Conservation (phyloP, 768 basidiomycete species). For the Boletus fagicola region DNA sequence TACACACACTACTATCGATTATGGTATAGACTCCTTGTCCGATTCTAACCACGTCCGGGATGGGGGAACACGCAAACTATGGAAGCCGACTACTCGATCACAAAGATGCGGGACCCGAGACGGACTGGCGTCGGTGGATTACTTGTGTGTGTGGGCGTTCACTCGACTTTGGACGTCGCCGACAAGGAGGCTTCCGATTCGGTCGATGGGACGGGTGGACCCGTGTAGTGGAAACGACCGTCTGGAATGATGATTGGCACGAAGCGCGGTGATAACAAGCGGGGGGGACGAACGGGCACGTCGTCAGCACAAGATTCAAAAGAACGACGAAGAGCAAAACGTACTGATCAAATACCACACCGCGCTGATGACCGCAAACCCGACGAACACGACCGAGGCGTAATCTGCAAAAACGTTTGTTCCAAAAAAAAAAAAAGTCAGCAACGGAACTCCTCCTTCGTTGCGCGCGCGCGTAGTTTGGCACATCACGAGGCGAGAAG, state of each 20-base stretch:
- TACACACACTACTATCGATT: neutral
- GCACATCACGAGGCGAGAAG: too few species aligned
- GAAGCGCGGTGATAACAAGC: neutral
- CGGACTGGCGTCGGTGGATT: neutral
- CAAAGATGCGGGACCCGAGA: neutral
- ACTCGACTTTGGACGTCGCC: constrained; percentile 8
- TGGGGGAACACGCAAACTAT: neutral
- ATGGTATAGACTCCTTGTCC: neutral
- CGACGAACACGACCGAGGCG: constrained; percentile 65
- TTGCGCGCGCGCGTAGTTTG: too few species aligned
- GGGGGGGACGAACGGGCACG: neutral
- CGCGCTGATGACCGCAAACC: constrained; percentile 55
- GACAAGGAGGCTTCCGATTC: constrained; percentile 2
- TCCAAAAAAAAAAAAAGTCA: neutral
- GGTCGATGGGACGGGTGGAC: constrained; percentile 38
- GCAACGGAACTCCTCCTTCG: neutral
- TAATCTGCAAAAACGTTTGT: constrained; percentile 44
- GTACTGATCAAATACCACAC: constrained; percentile 59
- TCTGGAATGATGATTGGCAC: constrained; percentile 25
- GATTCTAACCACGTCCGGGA: neutral
- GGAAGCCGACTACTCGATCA: neutral
- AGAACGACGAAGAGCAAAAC: constrained; percentile 18
- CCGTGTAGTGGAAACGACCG: constrained; percentile 43
- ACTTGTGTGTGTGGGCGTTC: neutral
- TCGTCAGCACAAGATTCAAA: neutral